Conservation (phyloP, 495 filamentous ascomycete species). For the Usnea hakonensis region DNA sequence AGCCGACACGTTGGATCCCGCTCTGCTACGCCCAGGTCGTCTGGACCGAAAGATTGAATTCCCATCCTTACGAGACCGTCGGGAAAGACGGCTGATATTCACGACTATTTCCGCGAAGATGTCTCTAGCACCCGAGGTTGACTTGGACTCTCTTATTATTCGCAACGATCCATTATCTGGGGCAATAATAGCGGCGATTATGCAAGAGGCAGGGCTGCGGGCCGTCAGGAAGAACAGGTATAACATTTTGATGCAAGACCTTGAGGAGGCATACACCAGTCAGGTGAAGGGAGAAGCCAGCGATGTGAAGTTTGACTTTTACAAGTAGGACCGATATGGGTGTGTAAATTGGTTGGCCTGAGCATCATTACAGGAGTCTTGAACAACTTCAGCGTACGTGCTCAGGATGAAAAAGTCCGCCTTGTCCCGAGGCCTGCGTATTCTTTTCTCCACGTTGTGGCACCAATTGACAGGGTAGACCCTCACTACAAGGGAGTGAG, state of each 20-base stretch:
- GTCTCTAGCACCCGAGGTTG: slow-evolving; percentile 92
- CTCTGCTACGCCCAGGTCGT: slow-evolving; percentile 86
- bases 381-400: too few relatives aligned
- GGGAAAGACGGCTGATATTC: slow-evolving; percentile 94
- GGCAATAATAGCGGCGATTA: slow-evolving; percentile 95
- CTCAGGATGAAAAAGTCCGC: too few relatives aligned
- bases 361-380: too few relatives aligned
- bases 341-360: not conserved
- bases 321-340: slow-evolving; percentile 34
- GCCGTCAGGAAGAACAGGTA: slow-evolving; percentile 97
- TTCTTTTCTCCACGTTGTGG: too few relatives aligned
- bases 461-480: too few relatives aligned
- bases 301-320: slow-evolving; percentile 50
- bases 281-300: slow-evolving; percentile 87
- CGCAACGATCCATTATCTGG: slow-evolving; percentile 92
- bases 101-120: slow-evolving; percentile 92
- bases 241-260: slow-evolving; percentile 97
- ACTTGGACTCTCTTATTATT: slow-evolving; percentile 89
- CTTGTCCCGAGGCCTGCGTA: too few relatives aligned
- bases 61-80: slow-evolving; percentile 78
- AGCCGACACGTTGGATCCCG: slow-evolving; percentile 92
- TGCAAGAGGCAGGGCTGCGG: slow-evolving; percentile 95
- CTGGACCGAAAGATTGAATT: slow-evolving; percentile 99
- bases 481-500: too few relatives aligned
- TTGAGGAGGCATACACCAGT: slow-evolving; percentile 91